Evolutionary conservation across 228 moss, liverwort and hornwort species (phyloP), one percentile per base, ranked within the genome.

Genomic region (Sphagnum fallax): DNA sequence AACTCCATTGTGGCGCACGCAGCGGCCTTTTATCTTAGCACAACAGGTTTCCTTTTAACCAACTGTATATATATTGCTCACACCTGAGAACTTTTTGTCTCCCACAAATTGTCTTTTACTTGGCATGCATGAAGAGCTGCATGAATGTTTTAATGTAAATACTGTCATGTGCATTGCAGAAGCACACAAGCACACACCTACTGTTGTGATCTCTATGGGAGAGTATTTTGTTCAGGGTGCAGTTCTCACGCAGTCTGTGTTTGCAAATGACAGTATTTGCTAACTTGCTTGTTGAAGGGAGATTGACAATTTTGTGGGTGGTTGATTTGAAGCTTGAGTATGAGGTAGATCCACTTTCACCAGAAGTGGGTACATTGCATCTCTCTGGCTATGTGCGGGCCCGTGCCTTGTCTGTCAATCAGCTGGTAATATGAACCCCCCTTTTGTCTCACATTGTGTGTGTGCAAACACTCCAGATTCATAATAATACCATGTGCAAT

Each of bases 371-470:
- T 52, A 84, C 80, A 53, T 74, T 98, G 75, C 75, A 71, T 50
- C 74, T 98, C 55, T 82, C 81, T 82, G 98, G 98, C 16, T 98
- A 92, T 79, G 76, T 98, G 59, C 98, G 98, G 61, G 92, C 87
- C 72, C 89, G 98, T 65, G 87, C 77, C 71, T 75, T 98, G n/a
- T 93, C 89, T 68, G 92, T 94, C 67, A 89, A 98, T 77, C 98
- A 98, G 69, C 77, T 98, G 92, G 95, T 95, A 81, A 70, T 82
- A 6, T 47, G 10, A 32, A 32, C 32, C 32, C 32, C 32, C 69
- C 15, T 65, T 53, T n/a, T 6, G 49, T 4, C 32, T 32, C 32
- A 32, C 2, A 32, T 32, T 32, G 32, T 32, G 32, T 32, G 32
- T 32, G 32, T 32, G 32, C 32, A 32, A 32, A 32, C 32, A 32